Evolutionary conservation across 768 basidiomycete genomes (phyloP).

Genomic region (Tephrocybe rancida): DNA sequence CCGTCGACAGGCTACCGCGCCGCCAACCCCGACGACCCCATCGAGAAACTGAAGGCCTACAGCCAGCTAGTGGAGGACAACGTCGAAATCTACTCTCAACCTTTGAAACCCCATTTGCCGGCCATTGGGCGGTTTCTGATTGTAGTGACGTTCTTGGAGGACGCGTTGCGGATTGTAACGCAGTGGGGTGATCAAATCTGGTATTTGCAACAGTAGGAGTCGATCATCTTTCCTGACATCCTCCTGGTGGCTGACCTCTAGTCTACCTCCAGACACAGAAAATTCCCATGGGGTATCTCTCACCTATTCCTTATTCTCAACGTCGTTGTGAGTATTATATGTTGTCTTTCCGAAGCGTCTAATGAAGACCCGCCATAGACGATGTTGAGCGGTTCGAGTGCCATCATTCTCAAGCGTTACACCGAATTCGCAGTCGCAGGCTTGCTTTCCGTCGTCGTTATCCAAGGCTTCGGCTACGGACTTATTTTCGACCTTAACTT

Average conservation of each 20-base stretch:
- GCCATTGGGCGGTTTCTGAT: constrained; percentile 95
- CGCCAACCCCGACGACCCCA: constrained; percentile 79
- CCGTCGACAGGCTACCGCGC: constrained; percentile 74
- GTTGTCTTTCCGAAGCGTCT: background rate
- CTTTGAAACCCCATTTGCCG: constrained; percentile 91
- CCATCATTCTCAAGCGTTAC: constrained; percentile 85
- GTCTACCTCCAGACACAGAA: constrained; percentile 69
- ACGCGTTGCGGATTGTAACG: constrained; percentile 88
- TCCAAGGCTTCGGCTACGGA: constrained; percentile 98
- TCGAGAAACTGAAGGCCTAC: constrained; percentile 73
- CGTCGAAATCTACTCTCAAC: constrained; percentile 91
- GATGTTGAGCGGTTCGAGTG: constrained; percentile 84
- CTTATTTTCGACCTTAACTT: constrained; percentile 99
- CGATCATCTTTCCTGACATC: background rate
- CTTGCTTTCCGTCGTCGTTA: constrained; percentile 87
- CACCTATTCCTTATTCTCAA: constrained; percentile 92
- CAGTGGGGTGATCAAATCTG: constrained; percentile 98
- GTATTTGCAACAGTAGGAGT: constrained; percentile 91
- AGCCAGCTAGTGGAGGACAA: constrained; percentile 86
- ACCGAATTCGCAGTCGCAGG: constrained; percentile 90
- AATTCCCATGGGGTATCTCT: constrained; percentile 94
- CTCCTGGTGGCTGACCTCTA: constrained; percentile 13
- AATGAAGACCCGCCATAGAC: constrained; percentile 51
- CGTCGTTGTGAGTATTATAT: constrained; percentile 69
- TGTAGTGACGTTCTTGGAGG: constrained; percentile 98